Evolutionary conservation across 495 filamentous ascomycete genomes (phyloP).

Genomic region (Penicillium argentinense): DNA sequence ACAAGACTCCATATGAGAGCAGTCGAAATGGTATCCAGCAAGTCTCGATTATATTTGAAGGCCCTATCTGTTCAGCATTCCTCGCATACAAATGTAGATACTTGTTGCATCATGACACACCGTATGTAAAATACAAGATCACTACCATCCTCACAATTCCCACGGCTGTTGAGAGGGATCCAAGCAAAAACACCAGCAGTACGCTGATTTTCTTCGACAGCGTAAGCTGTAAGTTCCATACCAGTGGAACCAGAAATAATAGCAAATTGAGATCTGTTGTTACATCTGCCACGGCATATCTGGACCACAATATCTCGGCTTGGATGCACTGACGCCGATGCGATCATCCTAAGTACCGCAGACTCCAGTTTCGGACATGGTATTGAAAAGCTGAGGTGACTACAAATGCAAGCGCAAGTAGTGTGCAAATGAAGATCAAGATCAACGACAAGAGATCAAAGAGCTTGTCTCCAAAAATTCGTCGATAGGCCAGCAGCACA

Average conservation of each 20-base stretch:
- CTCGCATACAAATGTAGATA: background rate
- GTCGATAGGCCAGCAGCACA: slow-evolving; percentile 10
- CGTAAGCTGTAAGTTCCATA: slow-evolving; percentile 9
- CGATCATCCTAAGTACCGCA: slow-evolving; percentile 2
- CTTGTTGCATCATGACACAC: background rate
- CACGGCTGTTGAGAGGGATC: slow-evolving; percentile 8
- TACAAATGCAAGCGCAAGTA: slow-evolving; percentile 5
- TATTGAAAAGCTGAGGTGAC: slow-evolving; percentile 7
- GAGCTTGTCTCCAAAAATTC: slow-evolving; percentile 6
- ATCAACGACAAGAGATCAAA: slow-evolving; percentile 5
- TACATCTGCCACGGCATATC: slow-evolving; percentile 8
- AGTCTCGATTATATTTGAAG: slow-evolving; percentile 8
- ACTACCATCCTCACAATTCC: slow-evolving; percentile 8
- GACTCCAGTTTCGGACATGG: slow-evolving; percentile 10
- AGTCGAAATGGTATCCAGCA: slow-evolving; percentile 13
- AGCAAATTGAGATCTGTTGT: slow-evolving; percentile 5
- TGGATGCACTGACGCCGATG: slow-evolving; percentile 6
- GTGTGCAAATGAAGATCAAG: slow-evolving; percentile 1
- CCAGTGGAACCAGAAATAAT: slow-evolving; percentile 3
- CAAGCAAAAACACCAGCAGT: slow-evolving; percentile 8
- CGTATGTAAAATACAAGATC: slow-evolving; percentile 7
- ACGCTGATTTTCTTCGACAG: slow-evolving; percentile 10
- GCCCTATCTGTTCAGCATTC: background rate
- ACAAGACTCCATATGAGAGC: slow-evolving; percentile 14
- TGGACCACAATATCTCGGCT: slow-evolving; percentile 8